Evolutionary conservation across 1,139 yeast species (phyloP), one percentile per base, ranked within the genome.

Genomic region (Pneumocystis jirovecii): DNA sequence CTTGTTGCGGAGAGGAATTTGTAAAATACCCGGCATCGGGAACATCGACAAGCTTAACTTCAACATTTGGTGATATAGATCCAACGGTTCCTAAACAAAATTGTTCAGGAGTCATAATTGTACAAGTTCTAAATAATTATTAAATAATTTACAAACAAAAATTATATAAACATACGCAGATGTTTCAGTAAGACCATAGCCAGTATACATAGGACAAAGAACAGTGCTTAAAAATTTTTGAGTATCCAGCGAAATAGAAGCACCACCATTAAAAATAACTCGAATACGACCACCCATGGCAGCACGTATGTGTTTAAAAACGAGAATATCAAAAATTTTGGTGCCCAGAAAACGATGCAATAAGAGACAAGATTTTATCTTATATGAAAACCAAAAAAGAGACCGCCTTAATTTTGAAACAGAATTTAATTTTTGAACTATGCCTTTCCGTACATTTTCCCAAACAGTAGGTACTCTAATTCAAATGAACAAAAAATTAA

Each of bases 181-280:
- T 21, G 97, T 89, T 79, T 95, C 99, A 57, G 99, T 95, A 72
- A 93, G 82, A 68, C 99, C 99, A 76, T 95, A 95, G 68, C 99
- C 99, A 73, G 91, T 81, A 73, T 93, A 82, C 88, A 91, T 83
- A 68, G 97, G 96, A 64, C 91, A 88, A 70, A 93, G 78, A 68
- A 89, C 81, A 64, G 82, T 87, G 61, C 89, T 75, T 71, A 93
- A 81, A 75, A 93, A 93, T 63, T 80, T 78, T 76, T 91, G 97
- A n/a, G 97, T 93, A 70, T 87, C 95, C 67, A 74, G 75, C 19
- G 96, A 86, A 68, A 93, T 80, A 65, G 97, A 91, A 21, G 97
- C 89, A 68, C 99, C 99, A 76, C 99, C 99, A 75, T 89, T 90
- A 76, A 93, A 79, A 66, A 87, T 80, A 67, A 79, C 77, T 72